A percentile compares a stretch with the other conserved stretches of the same genome.
Evolutionary conservation across 2,329 filamentous ascomycete species (phyloP).

Genomic region (Beauveria medogensis): DNA sequence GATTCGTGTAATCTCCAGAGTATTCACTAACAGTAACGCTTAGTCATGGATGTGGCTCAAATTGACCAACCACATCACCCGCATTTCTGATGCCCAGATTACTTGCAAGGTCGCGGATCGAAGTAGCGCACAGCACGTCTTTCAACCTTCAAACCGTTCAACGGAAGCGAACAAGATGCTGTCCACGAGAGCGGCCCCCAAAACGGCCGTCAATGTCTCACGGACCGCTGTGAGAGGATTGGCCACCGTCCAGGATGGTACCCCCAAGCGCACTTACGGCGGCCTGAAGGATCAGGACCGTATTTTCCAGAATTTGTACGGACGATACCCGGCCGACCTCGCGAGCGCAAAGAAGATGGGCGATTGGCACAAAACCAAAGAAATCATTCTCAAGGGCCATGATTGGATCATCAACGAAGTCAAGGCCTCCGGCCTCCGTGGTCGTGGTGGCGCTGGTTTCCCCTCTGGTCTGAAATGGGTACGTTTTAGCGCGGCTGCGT

Average conservation of each 20-base stretch:
- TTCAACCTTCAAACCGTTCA: constrained; percentile 22
- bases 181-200: constrained; percentile 35
- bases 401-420: constrained; percentile 98
- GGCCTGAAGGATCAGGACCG: constrained; percentile 93
- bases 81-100: constrained; percentile 30
- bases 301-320: constrained; percentile 98
- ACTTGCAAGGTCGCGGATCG: constrained; percentile 21
- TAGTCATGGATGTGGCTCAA: constrained; percentile 19
- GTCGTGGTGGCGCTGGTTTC: constrained; percentile 94
- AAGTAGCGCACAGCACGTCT: constrained; percentile 28
- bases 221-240: constrained; percentile 55
- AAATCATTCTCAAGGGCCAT: constrained; percentile 93
- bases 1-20: constrained; percentile 4
- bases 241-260: constrained; percentile 70
- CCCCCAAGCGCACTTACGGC: constrained; percentile 67
- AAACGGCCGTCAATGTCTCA: constrained; percentile 31
- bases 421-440: constrained; percentile 91
- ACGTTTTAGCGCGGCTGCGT: constrained; percentile 30
- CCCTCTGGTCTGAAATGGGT: constrained; percentile 99
- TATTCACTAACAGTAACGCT: constrained; percentile 24
- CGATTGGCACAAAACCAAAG: constrained; percentile 99
- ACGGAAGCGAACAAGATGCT: constrained; percentile 32
- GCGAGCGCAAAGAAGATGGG: constrained; percentile 96
- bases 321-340: constrained; percentile 82
- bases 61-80: constrained; percentile 35